phyloP scores from a whole-genome alignment of 495 filamentous ascomycete genomes.

The Ascodesmis nigricans region DNA sequence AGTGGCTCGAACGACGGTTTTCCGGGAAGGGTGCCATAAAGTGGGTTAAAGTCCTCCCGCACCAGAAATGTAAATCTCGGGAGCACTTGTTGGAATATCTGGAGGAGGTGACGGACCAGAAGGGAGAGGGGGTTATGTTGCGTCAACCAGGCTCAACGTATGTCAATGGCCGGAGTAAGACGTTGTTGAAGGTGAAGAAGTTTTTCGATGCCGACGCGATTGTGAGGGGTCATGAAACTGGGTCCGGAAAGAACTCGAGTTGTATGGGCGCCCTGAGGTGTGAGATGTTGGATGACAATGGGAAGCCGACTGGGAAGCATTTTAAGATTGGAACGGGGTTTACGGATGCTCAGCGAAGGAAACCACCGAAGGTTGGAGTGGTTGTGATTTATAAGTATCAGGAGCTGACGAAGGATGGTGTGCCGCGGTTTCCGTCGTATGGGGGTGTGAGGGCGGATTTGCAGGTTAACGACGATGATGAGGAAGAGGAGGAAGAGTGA shows the following conservation, averaged over 20 bases:
- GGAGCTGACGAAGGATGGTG: slow-evolving; percentile 17
- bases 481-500: no score
- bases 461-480: no score
- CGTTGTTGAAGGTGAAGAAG: slow-evolving; percentile 19
- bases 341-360: slow-evolving; percentile 17
- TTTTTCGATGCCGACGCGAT: slow-evolving; percentile 21
- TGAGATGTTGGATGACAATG: slow-evolving; percentile 19
- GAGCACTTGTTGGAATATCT: slow-evolving; percentile 15
- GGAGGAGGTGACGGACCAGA: slow-evolving; percentile 10
- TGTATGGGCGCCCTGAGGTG: slow-evolving; percentile 15
- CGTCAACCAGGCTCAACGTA: slow-evolving; percentile 15
- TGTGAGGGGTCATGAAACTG: slow-evolving; percentile 18
- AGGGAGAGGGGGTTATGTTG: slow-evolving; percentile 21
- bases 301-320: slow-evolving; percentile 17
- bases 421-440: slow-evolving; percentile 19
- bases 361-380: slow-evolving; percentile 17
- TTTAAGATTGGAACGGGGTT: slow-evolving; percentile 21
- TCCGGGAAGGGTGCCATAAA: slow-evolving; percentile 8
- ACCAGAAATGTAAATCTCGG: slow-evolving; percentile 9
- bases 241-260: slow-evolving; percentile 16
- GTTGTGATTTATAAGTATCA: slow-evolving; percentile 19
- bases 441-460: slow-evolving; percentile 19
- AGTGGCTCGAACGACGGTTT: slow-evolving; percentile 11
- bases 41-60: slow-evolving; percentile 17
- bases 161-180: slow-evolving; percentile 15